These are phyloP conservation scores for Aspergillus leporis DNA, from an alignment of 495 filamentous ascomycete genomes.

Conservation along the genomic window DNA sequence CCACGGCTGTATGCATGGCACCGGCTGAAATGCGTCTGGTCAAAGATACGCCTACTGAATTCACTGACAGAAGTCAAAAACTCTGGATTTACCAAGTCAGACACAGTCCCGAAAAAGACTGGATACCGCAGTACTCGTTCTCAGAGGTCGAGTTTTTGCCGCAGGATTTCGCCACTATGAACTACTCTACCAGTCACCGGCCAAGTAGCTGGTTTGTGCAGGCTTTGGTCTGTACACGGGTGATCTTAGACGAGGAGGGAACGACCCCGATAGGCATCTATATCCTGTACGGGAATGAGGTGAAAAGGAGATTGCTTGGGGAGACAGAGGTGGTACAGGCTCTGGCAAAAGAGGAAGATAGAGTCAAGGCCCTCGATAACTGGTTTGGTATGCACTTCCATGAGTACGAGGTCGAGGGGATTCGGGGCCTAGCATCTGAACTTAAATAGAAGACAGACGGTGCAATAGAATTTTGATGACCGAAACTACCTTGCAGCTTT, in stretches of 20 bases:
- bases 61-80: constrained; percentile 43
- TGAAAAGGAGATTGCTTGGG: constrained; percentile 58
- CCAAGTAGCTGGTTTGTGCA: constrained; percentile 55
- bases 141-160: constrained; percentile 59
- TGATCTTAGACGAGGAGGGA: constrained; percentile 43
- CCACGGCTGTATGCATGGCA: constrained; percentile 41
- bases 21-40: constrained; percentile 51
- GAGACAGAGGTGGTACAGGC: constrained; percentile 50
- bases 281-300: constrained; percentile 52
- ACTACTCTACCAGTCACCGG: constrained; percentile 45
- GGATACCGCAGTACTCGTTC: constrained; percentile 60
- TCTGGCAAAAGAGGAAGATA: constrained; percentile 52
- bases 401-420: constrained; percentile 49
- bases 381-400: constrained; percentile 58
- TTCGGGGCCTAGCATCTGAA: constrained; percentile 50
- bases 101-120: constrained; percentile 43
- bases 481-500: constrained; percentile 11
- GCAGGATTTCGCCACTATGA: constrained; percentile 62
- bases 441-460: constrained; percentile 30
- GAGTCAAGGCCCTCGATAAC: constrained; percentile 52
- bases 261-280: constrained; percentile 55
- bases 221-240: constrained; percentile 51
- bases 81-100: constrained; percentile 63
- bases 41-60: constrained; percentile 43
- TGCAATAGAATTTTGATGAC: not conserved